Base-by-base conservation (phyloP, 1,139 yeast genomes). In the Scheffersomyces segobiensis region DNA sequence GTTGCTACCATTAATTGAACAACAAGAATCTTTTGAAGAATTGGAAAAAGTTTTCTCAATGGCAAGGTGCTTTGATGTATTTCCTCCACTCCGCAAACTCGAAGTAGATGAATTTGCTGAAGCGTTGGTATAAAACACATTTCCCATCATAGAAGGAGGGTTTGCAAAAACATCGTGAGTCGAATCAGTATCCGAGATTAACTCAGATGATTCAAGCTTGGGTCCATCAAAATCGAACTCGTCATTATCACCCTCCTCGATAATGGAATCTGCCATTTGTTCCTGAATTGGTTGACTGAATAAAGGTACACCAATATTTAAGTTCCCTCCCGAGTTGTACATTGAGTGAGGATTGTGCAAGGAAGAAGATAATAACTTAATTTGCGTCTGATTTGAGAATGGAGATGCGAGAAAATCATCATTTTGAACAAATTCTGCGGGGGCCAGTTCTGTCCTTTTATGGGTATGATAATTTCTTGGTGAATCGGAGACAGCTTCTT, bases 371-470 rank as follows among this genome's bases (percentile, higher is more conserved):
- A 59, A 53, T 49, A 65, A 70, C 14, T 76, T 71, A 14, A 68
- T 65, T 0, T 72, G 55, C 17, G 62, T 56, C 8, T 69, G 70
- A 57, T 71, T 75, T 24, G 66, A 62, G 56, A 74, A 76, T 6
- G 80, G 81, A 0, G 79, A 76, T 1, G 77, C 72, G 47, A 76
- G 67, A 54, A 70, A 70, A 24, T 75, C 80, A 55, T 75, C 79
- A 47, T 72, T 71, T n/a, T 63, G 56, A 46, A 58, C 61, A 17
- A 58, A 47, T 32, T 70, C 70, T 12, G 68, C 83, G 2, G 86
- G 86, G 1, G 85, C 85, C 64, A 80, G 79, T 65, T 81, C 86
- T 1, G 84, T 73, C 61, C 85, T 72, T 66, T 81, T 75, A 64
- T 80, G 85, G 14, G 52, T 42, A 20, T 47, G 58, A 14, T 63